These are phyloP conservation scores for Dactylellina cionopaga DNA, from an alignment of 2,329 filamentous ascomycete species.

Conservation along the genomic window DNA sequence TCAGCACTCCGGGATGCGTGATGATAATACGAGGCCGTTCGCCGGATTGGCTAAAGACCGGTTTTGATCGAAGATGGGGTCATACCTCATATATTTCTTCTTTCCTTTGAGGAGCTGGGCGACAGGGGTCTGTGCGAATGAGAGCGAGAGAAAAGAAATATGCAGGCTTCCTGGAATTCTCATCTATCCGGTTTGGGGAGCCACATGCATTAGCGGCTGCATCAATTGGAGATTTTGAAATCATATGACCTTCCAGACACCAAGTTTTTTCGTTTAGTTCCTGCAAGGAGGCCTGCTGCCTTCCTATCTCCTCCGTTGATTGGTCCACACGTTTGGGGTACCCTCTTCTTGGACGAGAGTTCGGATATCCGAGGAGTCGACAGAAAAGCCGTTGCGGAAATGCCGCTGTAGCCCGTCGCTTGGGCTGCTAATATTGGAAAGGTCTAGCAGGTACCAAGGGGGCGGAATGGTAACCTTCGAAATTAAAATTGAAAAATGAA, in stretches of 20 bases:
- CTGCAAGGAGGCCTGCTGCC: conserved; percentile 10
- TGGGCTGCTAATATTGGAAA: conserved; percentile 43
- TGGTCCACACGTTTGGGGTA: conserved; percentile 11
- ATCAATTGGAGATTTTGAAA: conserved; percentile 50
- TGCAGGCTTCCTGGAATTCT: conserved; percentile 13
- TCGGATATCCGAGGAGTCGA: conserved; percentile 29
- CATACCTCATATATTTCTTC: conserved; percentile 9
- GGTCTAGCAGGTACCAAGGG: conserved; percentile 15
- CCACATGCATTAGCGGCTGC: conserved; percentile 51
- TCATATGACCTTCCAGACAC: conserved; percentile 50
- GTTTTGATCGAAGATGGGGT: not conserved
- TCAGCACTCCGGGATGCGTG: conserved; percentile 18
- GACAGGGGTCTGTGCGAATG: conserved; percentile 18
- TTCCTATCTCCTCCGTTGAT: conserved; percentile 7
- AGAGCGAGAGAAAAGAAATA: conserved; percentile 31
- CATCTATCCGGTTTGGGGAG: conserved; percentile 40
- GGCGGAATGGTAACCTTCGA: conserved; percentile 24
- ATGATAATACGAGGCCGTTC: conserved; percentile 23
- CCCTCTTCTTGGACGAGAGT: conserved; percentile 14
- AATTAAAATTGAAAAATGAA: no score
- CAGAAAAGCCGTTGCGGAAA: conserved; percentile 44
- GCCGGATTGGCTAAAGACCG: not conserved
- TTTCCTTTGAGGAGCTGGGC: conserved; percentile 12
- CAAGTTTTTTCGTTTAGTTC: conserved; percentile 18
- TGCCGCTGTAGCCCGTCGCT: conserved; percentile 49